phyloP scores from a whole-genome alignment of 805 yeast genomes.

The Schwanniomyces polymorphus region DNA sequence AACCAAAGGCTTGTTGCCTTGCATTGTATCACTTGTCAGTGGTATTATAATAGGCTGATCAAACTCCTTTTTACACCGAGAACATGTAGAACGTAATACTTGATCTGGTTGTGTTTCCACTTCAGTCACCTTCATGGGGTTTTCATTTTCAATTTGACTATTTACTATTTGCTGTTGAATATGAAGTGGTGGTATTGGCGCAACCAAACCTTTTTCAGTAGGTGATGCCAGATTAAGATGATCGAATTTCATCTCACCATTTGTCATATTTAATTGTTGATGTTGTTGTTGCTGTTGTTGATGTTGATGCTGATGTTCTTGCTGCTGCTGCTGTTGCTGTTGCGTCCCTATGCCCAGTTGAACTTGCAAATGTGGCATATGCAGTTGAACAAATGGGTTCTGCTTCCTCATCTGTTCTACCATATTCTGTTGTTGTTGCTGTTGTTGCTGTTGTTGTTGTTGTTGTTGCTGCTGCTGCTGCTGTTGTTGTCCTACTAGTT shows the following conservation, averaged over 20 bases:
- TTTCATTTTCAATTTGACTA: slow-evolving; percentile 4
- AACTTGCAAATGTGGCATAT: not conserved
- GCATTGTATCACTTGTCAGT: slow-evolving; percentile 13
- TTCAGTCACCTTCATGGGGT: not conserved
- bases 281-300: slow-evolving; percentile 7
- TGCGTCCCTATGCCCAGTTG: slow-evolving; percentile 1
- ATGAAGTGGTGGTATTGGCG: slow-evolving; percentile 44
- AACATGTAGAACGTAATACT: slow-evolving; percentile 41
- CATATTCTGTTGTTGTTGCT: slow-evolving; percentile 10
- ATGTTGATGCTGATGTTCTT: slow-evolving; percentile 8
- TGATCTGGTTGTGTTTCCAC: slow-evolving; percentile 16
- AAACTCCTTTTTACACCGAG: slow-evolving; percentile 62
- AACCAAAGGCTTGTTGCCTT: slow-evolving; percentile 28
- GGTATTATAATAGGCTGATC: slow-evolving; percentile 43
- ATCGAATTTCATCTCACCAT: not conserved
- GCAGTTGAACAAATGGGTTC: not conserved
- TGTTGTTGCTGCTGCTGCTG: slow-evolving; percentile 7
- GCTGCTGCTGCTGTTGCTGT: slow-evolving; percentile 8
- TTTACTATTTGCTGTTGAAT: slow-evolving; percentile 40
- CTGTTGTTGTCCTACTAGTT: slow-evolving; percentile 11
- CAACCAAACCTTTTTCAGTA: slow-evolving; percentile 16
- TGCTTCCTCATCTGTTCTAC: slow-evolving; percentile 1
- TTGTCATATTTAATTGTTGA: slow-evolving; percentile 4
- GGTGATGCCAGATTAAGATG: not conserved
- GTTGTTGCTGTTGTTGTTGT: slow-evolving; percentile 7